Evolutionary conservation across 148 eudicot species (phyloP).

Genomic region (Rhododendron molle): DNA sequence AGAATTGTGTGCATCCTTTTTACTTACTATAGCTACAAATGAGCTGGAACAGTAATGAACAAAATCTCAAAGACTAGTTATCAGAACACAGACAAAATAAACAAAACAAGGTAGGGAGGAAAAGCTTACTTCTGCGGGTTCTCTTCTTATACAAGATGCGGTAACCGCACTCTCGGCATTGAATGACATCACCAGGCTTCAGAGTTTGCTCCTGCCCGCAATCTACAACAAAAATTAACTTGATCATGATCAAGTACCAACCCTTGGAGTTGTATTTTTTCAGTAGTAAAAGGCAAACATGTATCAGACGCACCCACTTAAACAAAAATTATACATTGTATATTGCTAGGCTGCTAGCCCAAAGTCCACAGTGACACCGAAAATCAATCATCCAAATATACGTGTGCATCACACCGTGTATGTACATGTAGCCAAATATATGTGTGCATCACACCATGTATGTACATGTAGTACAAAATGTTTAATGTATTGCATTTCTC

Average conservation of each 20-base stretch:
- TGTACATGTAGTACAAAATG: neutral
- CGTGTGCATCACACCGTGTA: neutral
- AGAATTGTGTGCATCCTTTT: neutral
- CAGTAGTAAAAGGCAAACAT: neutral
- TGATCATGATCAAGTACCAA: neutral
- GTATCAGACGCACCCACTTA: neutral
- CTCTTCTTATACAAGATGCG: slow-evolving; percentile 88
- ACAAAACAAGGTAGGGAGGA: neutral
- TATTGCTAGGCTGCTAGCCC: neutral
- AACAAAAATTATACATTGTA: neutral
- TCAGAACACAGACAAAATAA: neutral
- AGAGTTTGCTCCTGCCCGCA: slow-evolving; percentile 86
- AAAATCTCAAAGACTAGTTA: neutral
- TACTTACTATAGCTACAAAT: neutral
- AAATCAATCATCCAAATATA: neutral
- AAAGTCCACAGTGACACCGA: neutral
- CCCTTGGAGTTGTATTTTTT: neutral
- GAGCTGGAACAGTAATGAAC: neutral
- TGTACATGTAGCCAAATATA: neutral
- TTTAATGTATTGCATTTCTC: neutral
- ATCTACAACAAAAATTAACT: slow-evolving; percentile 28
- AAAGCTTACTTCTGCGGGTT: slow-evolving; percentile 69
- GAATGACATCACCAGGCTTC: slow-evolving; percentile 80
- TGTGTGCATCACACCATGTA: neutral
- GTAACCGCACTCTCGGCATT: slow-evolving; percentile 85